phyloP scores from a whole-genome alignment of 148 eudicot genomes.

The Tetragonia tetragonoides region DNA sequence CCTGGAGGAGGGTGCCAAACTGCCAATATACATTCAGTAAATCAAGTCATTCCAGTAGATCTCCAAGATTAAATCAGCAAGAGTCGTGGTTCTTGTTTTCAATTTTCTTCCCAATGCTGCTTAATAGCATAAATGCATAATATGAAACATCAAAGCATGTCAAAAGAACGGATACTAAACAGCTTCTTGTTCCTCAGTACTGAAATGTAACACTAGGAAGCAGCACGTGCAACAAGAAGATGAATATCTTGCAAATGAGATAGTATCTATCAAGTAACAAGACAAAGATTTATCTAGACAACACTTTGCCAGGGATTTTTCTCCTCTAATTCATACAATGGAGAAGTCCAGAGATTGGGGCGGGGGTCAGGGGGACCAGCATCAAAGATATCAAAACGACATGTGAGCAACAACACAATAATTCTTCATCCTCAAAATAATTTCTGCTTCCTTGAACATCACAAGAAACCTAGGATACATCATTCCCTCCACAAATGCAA shows the following conservation, averaged over 20 bases:
- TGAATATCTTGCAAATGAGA: neutral
- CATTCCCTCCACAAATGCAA: neutral
- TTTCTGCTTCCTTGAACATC: neutral
- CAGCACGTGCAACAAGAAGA: neutral
- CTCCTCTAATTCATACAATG: too few species aligned
- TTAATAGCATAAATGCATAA: neutral
- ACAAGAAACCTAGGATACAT: neutral
- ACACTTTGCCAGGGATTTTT: neutral
- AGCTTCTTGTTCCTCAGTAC: neutral
- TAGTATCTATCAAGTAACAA: neutral
- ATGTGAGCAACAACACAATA: neutral
- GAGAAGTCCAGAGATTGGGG: too few species aligned
- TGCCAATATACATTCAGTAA: too few species aligned
- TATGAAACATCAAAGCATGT: neutral
- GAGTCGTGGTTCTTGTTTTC: too few species aligned
- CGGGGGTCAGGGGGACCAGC: too few species aligned
- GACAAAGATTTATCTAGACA: neutral
- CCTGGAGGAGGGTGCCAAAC: neutral
- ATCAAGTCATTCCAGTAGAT: too few species aligned
- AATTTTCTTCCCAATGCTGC: neutral
- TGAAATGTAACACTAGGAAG: neutral
- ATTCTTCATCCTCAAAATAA: neutral
- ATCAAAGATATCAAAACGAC: neutral
- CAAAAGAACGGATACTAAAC: neutral
- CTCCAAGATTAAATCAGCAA: too few species aligned